Evolutionary conservation across 495 filamentous ascomycete genomes (phyloP), one percentile per base, ranked within the genome.

Genomic region (Penicillium macrosclerotiorum): DNA sequence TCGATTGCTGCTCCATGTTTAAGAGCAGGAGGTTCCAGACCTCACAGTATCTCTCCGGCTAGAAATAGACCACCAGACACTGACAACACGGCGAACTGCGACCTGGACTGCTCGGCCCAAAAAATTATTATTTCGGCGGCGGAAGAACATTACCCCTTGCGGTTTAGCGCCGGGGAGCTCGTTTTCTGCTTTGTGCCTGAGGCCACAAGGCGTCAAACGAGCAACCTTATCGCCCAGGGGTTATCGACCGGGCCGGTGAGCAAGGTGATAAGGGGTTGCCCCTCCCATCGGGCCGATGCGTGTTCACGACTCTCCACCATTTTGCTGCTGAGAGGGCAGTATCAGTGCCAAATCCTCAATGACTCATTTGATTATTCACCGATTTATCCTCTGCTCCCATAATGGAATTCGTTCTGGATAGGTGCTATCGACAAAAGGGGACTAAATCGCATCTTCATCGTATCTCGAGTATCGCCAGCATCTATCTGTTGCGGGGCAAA

Each of bases 1-100:
- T 90, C n/a, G 72, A 63, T 67, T 96, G 91, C 43, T 84, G 73
- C 64, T 93, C 89, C 86, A 92, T 93, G 13, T 8, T 65, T 48
- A 26, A 43, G 47, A 51, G 52, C 43, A 32, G 38, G 54, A 69
- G 69, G 63, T 59, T 52, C 17, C 33, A 23, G 55, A 66, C 65
- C 67, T 68, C 59, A 53, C 47, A 52, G 46, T 39, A 53, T 31
- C 47, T 54, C 48, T 55, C 49, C 48, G 54, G 39, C 41, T 52
- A 37, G 29, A 55, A 52, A 51, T 33, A 31, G 33, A 47, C 42
- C 49, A 48, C 40, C 39, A 44, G 47, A 25, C 37, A 52, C 39
- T 34, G 19, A 34, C 18, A 17, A 35, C 41, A 32, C 47, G 23
- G 17, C 24, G 36, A 47, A 20, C 47, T 41, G 42, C 26, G 33